Evolutionary conservation across 805 yeast genomes (phyloP).

Genomic region (Ogataea ganodermae): DNA sequence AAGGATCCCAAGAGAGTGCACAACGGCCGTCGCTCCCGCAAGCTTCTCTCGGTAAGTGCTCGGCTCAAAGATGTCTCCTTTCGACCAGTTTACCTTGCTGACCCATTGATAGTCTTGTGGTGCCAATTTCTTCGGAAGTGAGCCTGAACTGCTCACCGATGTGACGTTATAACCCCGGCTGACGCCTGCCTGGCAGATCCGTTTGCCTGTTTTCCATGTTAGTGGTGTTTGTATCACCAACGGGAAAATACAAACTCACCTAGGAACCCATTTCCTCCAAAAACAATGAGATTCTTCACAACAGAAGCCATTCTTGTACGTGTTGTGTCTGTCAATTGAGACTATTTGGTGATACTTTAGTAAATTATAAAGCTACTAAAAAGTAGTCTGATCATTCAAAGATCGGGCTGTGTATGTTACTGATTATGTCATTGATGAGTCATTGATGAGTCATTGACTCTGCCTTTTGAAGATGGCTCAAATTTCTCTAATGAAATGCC

Average conservation of each 20-base stretch:
- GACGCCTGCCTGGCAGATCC: constrained; percentile 70
- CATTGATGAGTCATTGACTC: no score
- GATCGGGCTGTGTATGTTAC: neutral
- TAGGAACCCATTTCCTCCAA: constrained; percentile 88
- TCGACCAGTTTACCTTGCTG: constrained; percentile 60
- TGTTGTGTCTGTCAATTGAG: neutral
- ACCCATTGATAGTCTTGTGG: constrained; percentile 48
- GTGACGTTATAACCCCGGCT: constrained; percentile 64
- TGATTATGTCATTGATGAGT: no score
- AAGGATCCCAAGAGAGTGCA: constrained; percentile 80
- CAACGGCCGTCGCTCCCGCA: constrained; percentile 60
- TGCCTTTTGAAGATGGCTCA: no score
- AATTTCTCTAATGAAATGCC: no score
- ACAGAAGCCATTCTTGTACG: constrained; percentile 8
- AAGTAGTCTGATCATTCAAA: neutral
- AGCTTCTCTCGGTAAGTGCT: constrained; percentile 52
- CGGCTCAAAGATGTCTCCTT: constrained; percentile 70
- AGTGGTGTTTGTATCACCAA: neutral
- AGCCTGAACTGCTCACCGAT: constrained; percentile 61
- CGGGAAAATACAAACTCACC: constrained; percentile 34
- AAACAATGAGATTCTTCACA: constrained; percentile 48
- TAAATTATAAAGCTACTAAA: no score
- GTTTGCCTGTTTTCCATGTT: constrained; percentile 42
- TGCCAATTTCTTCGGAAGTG: constrained; percentile 42
- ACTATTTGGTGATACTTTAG: no score